A percentile compares a stretch with the other conserved stretches of the same genome.
Conservation (phyloP, 2,329 filamentous ascomycete species). For the Apiospora koreana region DNA sequence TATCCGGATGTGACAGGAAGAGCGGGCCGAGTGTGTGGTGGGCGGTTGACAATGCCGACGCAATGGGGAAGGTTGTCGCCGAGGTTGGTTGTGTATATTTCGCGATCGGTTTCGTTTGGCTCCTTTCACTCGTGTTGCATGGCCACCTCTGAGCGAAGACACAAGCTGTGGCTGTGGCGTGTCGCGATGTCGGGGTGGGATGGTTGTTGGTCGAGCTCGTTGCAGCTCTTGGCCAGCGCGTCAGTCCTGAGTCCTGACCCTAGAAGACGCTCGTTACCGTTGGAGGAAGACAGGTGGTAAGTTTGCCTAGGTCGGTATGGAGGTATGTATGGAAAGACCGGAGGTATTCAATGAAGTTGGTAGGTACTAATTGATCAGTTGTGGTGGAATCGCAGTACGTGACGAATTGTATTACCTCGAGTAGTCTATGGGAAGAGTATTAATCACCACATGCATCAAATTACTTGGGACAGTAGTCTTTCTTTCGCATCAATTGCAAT, state of each 20-base stretch:
- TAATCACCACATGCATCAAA: background rate
- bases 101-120: background rate
- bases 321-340: background rate
- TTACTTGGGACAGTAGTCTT: background rate
- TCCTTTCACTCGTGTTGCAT: background rate
- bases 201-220: conserved; percentile 1
- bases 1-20: conserved; percentile 6
- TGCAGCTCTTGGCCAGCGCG: conserved; percentile 4
- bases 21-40: conserved; percentile 1
- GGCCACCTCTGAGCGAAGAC: background rate
- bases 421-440: background rate
- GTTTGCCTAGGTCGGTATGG: background rate
- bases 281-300: background rate
- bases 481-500: conserved; percentile 1
- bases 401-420: background rate
- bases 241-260: background rate
- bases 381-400: background rate
- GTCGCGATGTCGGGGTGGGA: background rate
- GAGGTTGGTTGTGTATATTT: background rate
- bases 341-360: background rate
- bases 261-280: background rate
- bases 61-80: background rate
- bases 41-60: background rate
- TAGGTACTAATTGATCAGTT: background rate
- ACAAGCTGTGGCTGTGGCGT: background rate